phyloP scores from a whole-genome alignment of 352 stramenopile genomes.

The Lagenidium giganteum region DNA sequence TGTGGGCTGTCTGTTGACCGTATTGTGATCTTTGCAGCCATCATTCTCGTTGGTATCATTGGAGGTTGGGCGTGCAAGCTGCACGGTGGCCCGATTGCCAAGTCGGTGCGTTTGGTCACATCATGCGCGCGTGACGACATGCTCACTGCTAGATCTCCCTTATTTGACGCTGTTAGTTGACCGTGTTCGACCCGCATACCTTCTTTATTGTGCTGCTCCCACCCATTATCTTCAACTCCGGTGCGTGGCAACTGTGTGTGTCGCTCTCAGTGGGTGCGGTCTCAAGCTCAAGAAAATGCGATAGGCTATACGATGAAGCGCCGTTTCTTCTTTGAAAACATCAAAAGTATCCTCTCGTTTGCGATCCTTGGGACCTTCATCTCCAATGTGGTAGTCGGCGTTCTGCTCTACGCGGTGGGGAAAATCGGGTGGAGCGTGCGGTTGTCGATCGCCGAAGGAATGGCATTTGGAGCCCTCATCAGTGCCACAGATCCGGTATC shows the following conservation, averaged over 20 bases:
- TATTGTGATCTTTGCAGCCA: too few species aligned
- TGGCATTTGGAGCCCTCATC: constrained; percentile 75
- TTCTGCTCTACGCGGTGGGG: constrained; percentile 37
- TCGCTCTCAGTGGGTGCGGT: not conserved
- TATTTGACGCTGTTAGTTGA: constrained; percentile 25
- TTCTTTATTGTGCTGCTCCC: constrained; percentile 84
- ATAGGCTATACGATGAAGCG: constrained; percentile 52
- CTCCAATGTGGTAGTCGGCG: constrained; percentile 42
- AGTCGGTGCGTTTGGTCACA: constrained; percentile 14
- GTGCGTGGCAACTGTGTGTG: too few species aligned
- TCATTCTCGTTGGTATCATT: constrained; percentile 23
- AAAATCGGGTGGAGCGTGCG: constrained; percentile 22
- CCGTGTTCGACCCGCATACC: constrained; percentile 55
- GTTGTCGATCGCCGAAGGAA: constrained; percentile 48
- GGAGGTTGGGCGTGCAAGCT: constrained; percentile 18
- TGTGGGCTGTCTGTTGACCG: too few species aligned
- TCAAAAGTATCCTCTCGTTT: constrained; percentile 63
- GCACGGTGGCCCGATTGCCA: constrained; percentile 16
- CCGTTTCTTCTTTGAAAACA: constrained; percentile 69
- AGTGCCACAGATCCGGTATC: constrained; percentile 77
- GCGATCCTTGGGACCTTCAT: constrained; percentile 64
- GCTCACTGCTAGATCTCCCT: too few species aligned
- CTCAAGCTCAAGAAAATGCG: not conserved
- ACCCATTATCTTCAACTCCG: constrained; percentile 84
- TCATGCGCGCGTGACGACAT: not conserved